Conservation (phyloP, 2,329 filamentous ascomycete species). For the Penicillium aurantiogriseum region DNA sequence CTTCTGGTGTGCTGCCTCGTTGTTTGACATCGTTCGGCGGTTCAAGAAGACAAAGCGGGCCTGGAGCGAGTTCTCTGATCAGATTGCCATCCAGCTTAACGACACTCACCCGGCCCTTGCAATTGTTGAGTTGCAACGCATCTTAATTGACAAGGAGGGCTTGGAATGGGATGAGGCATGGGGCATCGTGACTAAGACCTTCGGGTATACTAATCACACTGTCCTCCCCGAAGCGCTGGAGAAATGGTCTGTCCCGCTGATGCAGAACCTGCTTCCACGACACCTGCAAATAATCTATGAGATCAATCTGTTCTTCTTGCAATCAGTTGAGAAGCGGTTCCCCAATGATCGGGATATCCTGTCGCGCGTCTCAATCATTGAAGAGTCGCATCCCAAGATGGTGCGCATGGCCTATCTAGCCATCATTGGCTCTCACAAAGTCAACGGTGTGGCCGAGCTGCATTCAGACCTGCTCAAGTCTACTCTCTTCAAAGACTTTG, state of each 20-base stretch:
- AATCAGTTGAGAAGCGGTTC: slow-evolving; percentile 84
- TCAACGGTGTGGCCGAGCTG: slow-evolving; percentile 96
- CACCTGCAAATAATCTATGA: slow-evolving; percentile 98
- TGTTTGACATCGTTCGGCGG: slow-evolving; percentile 92
- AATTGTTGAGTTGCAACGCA: slow-evolving; percentile 92
- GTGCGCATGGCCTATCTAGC: slow-evolving; percentile 95
- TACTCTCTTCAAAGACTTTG: slow-evolving; percentile 99
- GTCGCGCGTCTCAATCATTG: slow-evolving; percentile 87
- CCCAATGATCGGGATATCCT: slow-evolving; percentile 87
- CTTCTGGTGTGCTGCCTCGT: slow-evolving; percentile 97
- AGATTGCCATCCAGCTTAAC: slow-evolving; percentile 96
- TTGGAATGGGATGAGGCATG: slow-evolving; percentile 93
- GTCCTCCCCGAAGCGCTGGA: slow-evolving; percentile 94
- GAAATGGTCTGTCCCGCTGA: slow-evolving; percentile 93
- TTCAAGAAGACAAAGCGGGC: slow-evolving; percentile 96
- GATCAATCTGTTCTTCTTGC: slow-evolving; percentile 92
- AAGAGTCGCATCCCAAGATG: slow-evolving; percentile 96
- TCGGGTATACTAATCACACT: slow-evolving; percentile 98
- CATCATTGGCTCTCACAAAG: slow-evolving; percentile 96
- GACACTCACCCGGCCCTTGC: slow-evolving; percentile 96
- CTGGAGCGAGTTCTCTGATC: slow-evolving; percentile 90
- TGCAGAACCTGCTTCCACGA: slow-evolving; percentile 89
- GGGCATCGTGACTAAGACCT: slow-evolving; percentile 73
- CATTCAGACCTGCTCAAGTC: slow-evolving; percentile 98
- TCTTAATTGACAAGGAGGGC: slow-evolving; percentile 83